Base-by-base conservation (phyloP, 2,329 filamentous ascomycete genomes). In the Dendryphion nanum region DNA sequence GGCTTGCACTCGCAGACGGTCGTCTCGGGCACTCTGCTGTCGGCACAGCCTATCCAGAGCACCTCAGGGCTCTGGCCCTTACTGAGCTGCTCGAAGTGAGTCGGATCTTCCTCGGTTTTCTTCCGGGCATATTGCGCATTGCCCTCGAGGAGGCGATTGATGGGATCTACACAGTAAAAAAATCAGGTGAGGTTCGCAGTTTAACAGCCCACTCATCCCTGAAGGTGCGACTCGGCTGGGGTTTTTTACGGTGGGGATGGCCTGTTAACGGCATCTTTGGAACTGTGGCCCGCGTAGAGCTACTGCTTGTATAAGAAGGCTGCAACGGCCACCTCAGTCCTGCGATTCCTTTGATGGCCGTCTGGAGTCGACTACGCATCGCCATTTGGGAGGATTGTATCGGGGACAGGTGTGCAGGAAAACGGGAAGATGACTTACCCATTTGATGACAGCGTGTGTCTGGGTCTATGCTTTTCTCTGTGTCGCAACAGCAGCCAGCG, bases 31-130 rank as follows among this genome's bases (percentile, higher is more conserved):
- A 87, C 83, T 48, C 89, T 85, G 26, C 83, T 88, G 72, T 94
- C 89, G 55, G 86, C 86, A 71, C 89, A 95, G 42, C 89, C 89
- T 50, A 94, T 78, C 88, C 88, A 94, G 41, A 94, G 75, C 46
- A 84, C 81, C 44, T 76, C 69, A 7, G 82, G 82, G 2, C 76
- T 67, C 64, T 91, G 86, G 47, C 84, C 83, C 44, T 73, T 71
- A 18, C 83, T 79, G 35, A 87, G 74, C 42, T 75, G 79, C 32
- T 77, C 70, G 69, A 91, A 89, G 69, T 88, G 83, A 13, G 79
- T 72, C 2, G 86, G 85, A 48, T 89, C 80, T 53, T 81, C 74
- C 47, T 80, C 73, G 34, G 75, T 67, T 48, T 81, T 82, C 52
- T 82, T 78, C 41, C 76, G 72, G 24, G 83, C 82, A 83, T 85